Evolutionary conservation across 106 monocot species (phyloP), one percentile per base, ranked within the genome.

Genomic region (Platanthera zijinensis): DNA sequence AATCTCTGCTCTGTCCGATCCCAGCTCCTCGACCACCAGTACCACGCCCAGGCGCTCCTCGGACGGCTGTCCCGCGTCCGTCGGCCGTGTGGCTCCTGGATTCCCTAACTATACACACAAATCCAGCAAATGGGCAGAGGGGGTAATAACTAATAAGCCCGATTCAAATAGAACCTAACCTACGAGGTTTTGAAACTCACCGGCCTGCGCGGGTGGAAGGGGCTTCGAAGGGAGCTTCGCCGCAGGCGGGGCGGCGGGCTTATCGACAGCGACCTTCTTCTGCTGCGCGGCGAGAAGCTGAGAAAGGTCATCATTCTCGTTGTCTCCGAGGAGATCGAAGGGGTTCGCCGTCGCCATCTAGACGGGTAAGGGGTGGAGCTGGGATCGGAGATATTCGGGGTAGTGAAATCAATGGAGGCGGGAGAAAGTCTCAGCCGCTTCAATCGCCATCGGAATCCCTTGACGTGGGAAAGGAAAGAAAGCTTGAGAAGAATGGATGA

Each of bases 201-300:
- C 91, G 56, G 95, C 89, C 74, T 95, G 91, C 52, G 91, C 78
- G 6, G 95, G 89, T 53, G 95, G 91, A 17, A 86, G 57, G 3
- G 95, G 89, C 69, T 95, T 95, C 10, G 88, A 46, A 1, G 91
- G 91, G 1, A 88, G 82, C 86, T 86, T 91, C n/a, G 82, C 90
- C 59, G 77, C 53, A 22, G 83, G 57, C 13, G 84, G 50, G 7
- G 81, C 28, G 8, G 82, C 76, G 9, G 84, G 46, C 78, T 83
- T 83, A 59, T 76, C 83, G 7, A 71, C 64, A 1, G 79, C 88
- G 12, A 68, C 49, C 84, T 89, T 89, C 79, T 83, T 56, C 84
- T 83, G 75, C 51, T 77, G 76, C 10, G 75, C 79, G 32, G 84
- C 86, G 63, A 92, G 77, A 52, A 92, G 81, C 14, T 69, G 76